Conservation (phyloP, 2,329 filamentous ascomycete species). For the Myotisia sp. region DNA sequence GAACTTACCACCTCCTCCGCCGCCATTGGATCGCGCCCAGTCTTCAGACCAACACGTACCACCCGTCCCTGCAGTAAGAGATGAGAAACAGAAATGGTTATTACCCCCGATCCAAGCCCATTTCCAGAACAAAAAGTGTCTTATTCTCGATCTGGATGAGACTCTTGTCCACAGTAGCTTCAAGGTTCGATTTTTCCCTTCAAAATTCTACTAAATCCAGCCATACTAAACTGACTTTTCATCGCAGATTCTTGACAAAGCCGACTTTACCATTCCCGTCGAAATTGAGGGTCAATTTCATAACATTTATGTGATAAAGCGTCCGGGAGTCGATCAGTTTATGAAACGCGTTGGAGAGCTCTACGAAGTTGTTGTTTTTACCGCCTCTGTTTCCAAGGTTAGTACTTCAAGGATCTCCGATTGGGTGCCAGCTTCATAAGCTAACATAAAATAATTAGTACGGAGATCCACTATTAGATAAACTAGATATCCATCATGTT, state of each 20-base stretch:
- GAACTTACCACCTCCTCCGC: constrained; percentile 38
- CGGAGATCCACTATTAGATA: constrained; percentile 86
- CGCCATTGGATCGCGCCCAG: constrained; percentile 35
- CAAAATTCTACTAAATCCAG: constrained; percentile 2
- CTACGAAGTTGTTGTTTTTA: constrained; percentile 97
- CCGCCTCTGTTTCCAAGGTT: constrained; percentile 94
- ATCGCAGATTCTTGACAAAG: constrained; percentile 94
- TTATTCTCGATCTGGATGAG: constrained; percentile 91
- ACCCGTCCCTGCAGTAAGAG: constrained; percentile 28
- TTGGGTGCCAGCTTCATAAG: background rate
- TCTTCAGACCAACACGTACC: constrained; percentile 27
- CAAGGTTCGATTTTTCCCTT: constrained; percentile 49
- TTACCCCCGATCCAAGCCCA: constrained; percentile 69
- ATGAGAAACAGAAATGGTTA: constrained; percentile 50
- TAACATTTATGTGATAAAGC: constrained; percentile 98
- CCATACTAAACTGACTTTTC: constrained; percentile 9
- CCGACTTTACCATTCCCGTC: constrained; percentile 96
- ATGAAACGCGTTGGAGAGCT: constrained; percentile 97
- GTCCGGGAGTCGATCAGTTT: constrained; percentile 95
- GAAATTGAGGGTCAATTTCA: constrained; percentile 98
- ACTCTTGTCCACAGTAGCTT: constrained; percentile 97
- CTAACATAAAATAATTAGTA: constrained; percentile 47
- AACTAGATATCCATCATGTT: constrained; percentile 92
- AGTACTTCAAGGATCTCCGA: constrained; percentile 12
- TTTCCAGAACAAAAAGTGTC: constrained; percentile 76